phyloP scores from a whole-genome alignment of 305 asterid genomes.

The Solanum hybrid region DNA sequence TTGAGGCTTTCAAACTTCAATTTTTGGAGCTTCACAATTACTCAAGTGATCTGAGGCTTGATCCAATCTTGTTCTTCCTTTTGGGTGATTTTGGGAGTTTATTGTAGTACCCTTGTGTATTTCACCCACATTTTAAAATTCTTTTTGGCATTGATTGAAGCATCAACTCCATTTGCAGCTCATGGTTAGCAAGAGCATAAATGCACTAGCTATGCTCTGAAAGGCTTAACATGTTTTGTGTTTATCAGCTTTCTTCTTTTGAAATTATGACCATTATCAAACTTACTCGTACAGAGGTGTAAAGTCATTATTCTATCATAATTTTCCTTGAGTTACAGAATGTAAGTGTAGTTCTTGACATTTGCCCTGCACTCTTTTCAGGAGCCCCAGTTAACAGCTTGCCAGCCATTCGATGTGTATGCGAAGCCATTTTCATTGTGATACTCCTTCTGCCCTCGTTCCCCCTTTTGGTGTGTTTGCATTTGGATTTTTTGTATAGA shows the following conservation, averaged over 20 bases:
- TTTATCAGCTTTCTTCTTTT: background rate
- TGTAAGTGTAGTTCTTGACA: background rate
- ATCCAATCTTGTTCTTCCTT: background rate
- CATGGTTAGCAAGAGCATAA: background rate
- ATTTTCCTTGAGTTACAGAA: background rate
- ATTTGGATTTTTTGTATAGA: background rate
- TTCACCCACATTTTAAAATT: background rate
- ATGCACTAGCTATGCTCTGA: background rate
- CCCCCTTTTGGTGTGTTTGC: background rate
- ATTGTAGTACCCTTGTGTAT: background rate
- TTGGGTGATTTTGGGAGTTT: background rate
- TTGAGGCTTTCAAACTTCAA: background rate
- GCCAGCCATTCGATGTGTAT: conserved; percentile 66
- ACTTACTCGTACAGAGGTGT: too few species aligned
- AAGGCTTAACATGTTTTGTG: background rate
- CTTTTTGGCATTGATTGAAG: background rate
- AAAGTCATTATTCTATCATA: background rate
- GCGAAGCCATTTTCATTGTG: conserved; percentile 71
- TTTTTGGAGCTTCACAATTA: background rate
- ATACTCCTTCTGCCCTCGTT: conserved; percentile 1
- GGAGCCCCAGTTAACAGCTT: conserved; percentile 86
- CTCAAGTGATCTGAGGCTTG: background rate
- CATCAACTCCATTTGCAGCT: background rate
- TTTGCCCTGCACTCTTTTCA: conserved; percentile 20
- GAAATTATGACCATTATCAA: background rate